Evolutionary conservation across 805 yeast genomes (phyloP).

Genomic region (Zygoascus biomembranicola): DNA sequence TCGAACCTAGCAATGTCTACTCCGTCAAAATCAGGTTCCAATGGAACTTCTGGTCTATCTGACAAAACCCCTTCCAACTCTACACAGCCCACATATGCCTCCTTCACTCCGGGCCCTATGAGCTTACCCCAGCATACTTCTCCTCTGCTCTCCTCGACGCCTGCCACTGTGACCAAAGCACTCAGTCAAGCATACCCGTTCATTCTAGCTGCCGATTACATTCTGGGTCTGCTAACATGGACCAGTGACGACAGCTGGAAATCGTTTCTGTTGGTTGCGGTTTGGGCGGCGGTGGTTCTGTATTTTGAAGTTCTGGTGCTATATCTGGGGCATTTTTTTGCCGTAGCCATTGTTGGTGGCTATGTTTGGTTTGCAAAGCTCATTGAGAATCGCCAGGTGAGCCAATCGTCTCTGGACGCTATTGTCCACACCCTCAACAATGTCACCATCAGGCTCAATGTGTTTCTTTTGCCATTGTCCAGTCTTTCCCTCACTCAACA

Average conservation of each 20-base stretch:
- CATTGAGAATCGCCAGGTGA: slow-evolving; percentile 39
- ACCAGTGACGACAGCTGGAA: slow-evolving; percentile 78
- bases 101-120: slow-evolving; percentile 29
- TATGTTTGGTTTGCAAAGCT: slow-evolving; percentile 20
- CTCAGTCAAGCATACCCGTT: slow-evolving; percentile 80
- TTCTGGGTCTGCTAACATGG: slow-evolving; percentile 78
- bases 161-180: slow-evolving; percentile 82
- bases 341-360: slow-evolving; percentile 35
- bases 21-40: not conserved
- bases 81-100: slow-evolving; percentile 24
- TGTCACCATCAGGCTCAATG: slow-evolving; percentile 66
- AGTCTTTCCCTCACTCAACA: slow-evolving; percentile 59
- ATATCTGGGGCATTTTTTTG: slow-evolving; percentile 74
- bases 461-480: slow-evolving; percentile 73
- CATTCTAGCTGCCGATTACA: slow-evolving; percentile 59
- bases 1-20: not conserved
- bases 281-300: slow-evolving; percentile 51
- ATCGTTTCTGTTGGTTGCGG: slow-evolving; percentile 51
- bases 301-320: slow-evolving; percentile 70
- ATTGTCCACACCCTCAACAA: slow-evolving; percentile 69
- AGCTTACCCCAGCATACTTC: slow-evolving; percentile 48
- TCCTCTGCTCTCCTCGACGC: slow-evolving; percentile 80
- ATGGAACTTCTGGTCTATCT: not conserved
- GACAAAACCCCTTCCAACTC: slow-evolving; percentile 1
- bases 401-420: slow-evolving; percentile 78